Conservation (phyloP, 2,329 filamentous ascomycete genomes). For the Fusarium sp. region DNA sequence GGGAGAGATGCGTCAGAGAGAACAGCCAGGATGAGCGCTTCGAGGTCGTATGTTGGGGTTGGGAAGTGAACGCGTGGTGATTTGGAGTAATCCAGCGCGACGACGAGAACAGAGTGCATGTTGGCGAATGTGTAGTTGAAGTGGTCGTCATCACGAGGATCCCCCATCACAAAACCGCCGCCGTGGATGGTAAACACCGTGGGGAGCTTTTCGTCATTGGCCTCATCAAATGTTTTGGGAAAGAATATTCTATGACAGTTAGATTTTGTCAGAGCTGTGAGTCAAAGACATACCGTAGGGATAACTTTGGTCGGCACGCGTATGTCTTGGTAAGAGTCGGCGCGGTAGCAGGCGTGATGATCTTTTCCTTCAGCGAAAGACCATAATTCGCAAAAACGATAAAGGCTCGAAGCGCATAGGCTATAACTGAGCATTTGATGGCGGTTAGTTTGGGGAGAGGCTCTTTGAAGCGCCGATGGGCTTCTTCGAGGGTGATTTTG, state of each 20-base stretch:
- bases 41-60: slow-evolving; percentile 9
- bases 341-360: background rate
- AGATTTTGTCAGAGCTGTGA: rapidly evolving
- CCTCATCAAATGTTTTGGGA: background rate
- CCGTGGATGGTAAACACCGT: slow-evolving; percentile 10
- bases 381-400: background rate
- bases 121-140: slow-evolving; percentile 16
- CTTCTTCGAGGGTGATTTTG: background rate
- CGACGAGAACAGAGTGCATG: slow-evolving; percentile 14
- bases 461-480: background rate
- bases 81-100: slow-evolving; percentile 21
- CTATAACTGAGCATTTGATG: background rate
- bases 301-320: slow-evolving; percentile 5
- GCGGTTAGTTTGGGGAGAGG: background rate
- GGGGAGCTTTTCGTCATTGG: background rate
- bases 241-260: slow-evolving; percentile 1
- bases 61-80: slow-evolving; percentile 6
- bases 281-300: background rate
- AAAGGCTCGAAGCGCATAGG: background rate
- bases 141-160: slow-evolving; percentile 8
- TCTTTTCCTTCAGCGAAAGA: background rate
- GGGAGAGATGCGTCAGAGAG: background rate
- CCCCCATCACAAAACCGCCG: slow-evolving; percentile 19
- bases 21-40: slow-evolving; percentile 7
- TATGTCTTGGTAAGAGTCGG: slow-evolving; percentile 10